Evolutionary conservation across 108 stramenopile genomes (phyloP).

Genomic region (Nannochloropsis oceanica): DNA sequence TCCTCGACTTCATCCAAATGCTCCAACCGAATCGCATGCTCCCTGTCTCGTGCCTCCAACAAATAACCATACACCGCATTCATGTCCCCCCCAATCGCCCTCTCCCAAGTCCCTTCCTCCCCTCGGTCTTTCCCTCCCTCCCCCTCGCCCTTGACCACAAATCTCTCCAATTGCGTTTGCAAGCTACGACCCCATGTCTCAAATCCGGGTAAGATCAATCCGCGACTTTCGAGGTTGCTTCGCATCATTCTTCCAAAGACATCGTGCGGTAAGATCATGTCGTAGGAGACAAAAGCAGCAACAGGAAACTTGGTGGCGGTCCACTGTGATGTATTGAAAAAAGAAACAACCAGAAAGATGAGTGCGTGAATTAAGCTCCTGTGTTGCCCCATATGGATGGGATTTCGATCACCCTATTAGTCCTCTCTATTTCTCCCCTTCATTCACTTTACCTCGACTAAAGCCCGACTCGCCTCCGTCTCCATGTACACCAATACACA

Average conservation of each 20-base stretch:
- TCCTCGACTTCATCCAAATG: slow-evolving; percentile 21
- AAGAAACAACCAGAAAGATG: not conserved
- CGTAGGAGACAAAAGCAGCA: not conserved
- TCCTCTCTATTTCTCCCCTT: not conserved
- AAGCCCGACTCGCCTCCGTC: not conserved
- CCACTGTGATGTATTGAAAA: not conserved
- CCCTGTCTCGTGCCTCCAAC: not conserved
- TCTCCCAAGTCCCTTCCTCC: not conserved
- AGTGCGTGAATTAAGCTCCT: too few relatives aligned
- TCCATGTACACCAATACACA: slow-evolving; percentile 38
- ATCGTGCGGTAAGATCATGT: not conserved
- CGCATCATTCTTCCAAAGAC: not conserved
- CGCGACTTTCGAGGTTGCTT: not conserved
- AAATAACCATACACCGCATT: not conserved
- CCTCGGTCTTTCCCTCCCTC: not conserved
- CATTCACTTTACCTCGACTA: slow-evolving; percentile 4
- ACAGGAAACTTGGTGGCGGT: not conserved
- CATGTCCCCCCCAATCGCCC: not conserved
- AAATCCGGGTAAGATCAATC: not conserved
- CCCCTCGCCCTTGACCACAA: not conserved
- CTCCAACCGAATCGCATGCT: not conserved
- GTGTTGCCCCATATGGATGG: too few relatives aligned
- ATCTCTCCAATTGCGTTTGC: not conserved
- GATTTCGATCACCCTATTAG: too few relatives aligned
- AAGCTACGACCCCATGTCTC: not conserved